Conservation (phyloP, 2,329 filamentous ascomycete genomes). For the Verticillium isaacii region DNA sequence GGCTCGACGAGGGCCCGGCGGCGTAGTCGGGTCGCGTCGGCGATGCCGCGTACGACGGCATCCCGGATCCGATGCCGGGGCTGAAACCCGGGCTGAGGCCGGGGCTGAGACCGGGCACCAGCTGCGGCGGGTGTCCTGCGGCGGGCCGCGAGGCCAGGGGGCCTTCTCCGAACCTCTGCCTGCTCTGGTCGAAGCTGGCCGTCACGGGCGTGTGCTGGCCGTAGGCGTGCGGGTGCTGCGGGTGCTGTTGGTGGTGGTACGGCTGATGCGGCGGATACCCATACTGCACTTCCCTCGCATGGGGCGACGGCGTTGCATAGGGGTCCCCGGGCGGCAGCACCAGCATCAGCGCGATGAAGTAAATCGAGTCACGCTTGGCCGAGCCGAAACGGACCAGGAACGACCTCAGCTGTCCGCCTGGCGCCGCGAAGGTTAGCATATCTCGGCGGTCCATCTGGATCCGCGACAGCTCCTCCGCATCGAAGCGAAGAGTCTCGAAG, state of each 20-base stretch:
- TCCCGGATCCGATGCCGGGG: conserved; percentile 34
- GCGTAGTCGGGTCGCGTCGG: conserved; percentile 39
- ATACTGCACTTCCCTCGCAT: conserved; percentile 36
- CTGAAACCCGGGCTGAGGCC: conserved; percentile 31
- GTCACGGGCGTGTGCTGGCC: conserved; percentile 41
- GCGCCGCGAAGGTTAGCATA: conserved; percentile 46
- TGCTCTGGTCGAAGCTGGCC: conserved; percentile 40
- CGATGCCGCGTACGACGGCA: conserved; percentile 41
- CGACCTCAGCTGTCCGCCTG: conserved; percentile 46
- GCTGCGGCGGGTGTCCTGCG: conserved; percentile 23
- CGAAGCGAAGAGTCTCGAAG: conserved; percentile 51
- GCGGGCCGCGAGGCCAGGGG: conserved; percentile 23
- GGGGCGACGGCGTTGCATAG: conserved; percentile 40
- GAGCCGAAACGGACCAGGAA: conserved; percentile 50
- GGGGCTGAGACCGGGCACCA: conserved; percentile 33
- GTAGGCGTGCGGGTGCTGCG: conserved; percentile 22
- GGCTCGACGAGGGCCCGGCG: conserved; percentile 40
- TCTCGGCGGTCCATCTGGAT: conserved; percentile 50
- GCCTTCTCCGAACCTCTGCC: conserved; percentile 33
- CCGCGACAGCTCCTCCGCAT: conserved; percentile 45
- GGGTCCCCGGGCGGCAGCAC: conserved; percentile 29
- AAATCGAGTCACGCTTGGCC: conserved; percentile 57
- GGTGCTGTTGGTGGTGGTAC: background rate
- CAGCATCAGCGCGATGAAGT: conserved; percentile 53
- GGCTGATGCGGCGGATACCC: conserved; percentile 30